Evolutionary conservation across 257 asterid species (phyloP).

Genomic region (Nicotiana sylvestris): DNA sequence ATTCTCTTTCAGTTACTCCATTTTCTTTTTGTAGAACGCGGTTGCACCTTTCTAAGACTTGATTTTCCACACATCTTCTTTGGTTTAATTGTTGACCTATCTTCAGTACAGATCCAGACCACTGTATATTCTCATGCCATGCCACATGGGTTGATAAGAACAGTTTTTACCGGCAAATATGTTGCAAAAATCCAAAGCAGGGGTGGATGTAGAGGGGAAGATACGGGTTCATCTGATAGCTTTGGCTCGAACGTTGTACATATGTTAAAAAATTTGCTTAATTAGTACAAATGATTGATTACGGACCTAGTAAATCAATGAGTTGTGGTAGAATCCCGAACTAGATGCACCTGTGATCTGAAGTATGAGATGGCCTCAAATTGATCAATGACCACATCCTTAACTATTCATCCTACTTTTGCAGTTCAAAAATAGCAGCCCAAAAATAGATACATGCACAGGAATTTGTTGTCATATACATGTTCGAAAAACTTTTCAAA

Average conservation of each 20-base stretch:
- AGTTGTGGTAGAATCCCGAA: too few relatives aligned
- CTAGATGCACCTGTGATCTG: too few relatives aligned
- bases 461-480: neutral
- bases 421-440: neutral
- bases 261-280: too few relatives aligned
- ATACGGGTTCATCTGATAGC: too few relatives aligned
- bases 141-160: neutral
- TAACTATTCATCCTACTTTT: neutral
- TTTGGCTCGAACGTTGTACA: too few relatives aligned
- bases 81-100: neutral
- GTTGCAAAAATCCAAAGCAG: neutral
- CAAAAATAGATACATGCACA: neutral
- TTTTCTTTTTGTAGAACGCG: neutral
- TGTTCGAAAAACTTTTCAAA: neutral
- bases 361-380: neutral
- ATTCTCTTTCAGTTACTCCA: neutral
- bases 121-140: neutral
- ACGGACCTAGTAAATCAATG: too few relatives aligned
- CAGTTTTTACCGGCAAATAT: neutral
- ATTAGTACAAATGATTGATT: too few relatives aligned
- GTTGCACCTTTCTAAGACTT: neutral
- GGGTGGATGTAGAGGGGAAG: too few relatives aligned
- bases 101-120: neutral
- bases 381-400: neutral
- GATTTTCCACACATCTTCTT: neutral